Evolutionary conservation across 306 rosid species (phyloP).

Genomic region (Castanea mollissima): DNA sequence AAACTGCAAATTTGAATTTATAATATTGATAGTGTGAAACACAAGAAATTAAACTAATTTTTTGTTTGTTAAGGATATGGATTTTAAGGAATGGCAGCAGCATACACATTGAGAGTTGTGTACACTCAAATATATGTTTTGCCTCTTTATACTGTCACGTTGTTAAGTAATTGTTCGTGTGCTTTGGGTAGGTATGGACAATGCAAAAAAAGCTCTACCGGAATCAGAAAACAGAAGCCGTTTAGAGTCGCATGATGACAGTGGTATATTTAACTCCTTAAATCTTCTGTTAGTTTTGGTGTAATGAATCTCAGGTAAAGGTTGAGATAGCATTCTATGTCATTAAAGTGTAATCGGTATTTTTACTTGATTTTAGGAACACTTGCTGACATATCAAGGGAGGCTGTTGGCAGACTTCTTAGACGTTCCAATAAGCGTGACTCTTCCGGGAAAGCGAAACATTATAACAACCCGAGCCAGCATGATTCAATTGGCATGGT

Average conservation of each 20-base stretch:
- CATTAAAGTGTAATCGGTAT: neutral
- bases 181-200: slow-evolving; percentile 1
- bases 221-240: slow-evolving; percentile 17
- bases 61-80: neutral
- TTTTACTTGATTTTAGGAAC: slow-evolving; percentile 29
- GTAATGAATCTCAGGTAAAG: neutral
- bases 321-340: neutral
- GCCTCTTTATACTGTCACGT: neutral
- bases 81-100: neutral
- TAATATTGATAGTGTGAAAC: neutral
- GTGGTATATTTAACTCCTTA: slow-evolving; percentile 9
- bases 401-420: slow-evolving; percentile 40
- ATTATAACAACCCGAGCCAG: slow-evolving; percentile 1
- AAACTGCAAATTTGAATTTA: neutral
- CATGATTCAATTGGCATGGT: slow-evolving; percentile 30
- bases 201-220: slow-evolving; percentile 9
- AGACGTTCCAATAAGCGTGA: slow-evolving; percentile 24
- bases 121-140: neutral
- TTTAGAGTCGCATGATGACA: neutral
- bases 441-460: slow-evolving; percentile 25
- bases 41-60: neutral
- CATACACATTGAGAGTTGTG: neutral
- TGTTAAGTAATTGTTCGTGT: neutral
- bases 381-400: slow-evolving; percentile 37
- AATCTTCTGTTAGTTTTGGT: neutral